Evolutionary conservation across 805 yeast genomes (phyloP).

Genomic region (Helenozyma rhizophorensis): DNA sequence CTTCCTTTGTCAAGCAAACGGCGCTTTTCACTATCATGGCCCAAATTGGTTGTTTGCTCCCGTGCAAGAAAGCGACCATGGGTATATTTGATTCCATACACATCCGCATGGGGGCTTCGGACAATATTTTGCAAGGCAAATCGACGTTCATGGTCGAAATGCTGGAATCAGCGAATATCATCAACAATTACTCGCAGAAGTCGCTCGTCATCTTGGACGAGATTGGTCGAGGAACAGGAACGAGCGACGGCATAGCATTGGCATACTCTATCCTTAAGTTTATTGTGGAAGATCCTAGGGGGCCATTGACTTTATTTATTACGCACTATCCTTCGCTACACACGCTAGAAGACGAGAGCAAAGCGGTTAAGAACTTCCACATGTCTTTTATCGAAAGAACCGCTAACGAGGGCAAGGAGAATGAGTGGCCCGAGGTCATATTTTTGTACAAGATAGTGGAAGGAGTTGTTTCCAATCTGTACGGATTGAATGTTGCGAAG

Average conservation of each 20-base stretch:
- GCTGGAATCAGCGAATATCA: constrained; percentile 58
- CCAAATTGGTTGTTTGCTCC: constrained; percentile 74
- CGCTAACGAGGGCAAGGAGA: constrained; percentile 21
- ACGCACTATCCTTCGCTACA: constrained; percentile 78
- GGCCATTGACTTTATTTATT: constrained; percentile 66
- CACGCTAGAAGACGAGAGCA: constrained; percentile 40
- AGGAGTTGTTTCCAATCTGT: constrained; percentile 53
- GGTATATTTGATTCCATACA: constrained; percentile 75
- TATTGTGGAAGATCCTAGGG: constrained; percentile 33
- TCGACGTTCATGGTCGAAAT: constrained; percentile 83
- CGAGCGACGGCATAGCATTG: constrained; percentile 73
- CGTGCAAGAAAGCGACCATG: constrained; percentile 55
- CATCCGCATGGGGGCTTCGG: constrained; percentile 84
- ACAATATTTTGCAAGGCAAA: constrained; percentile 67
- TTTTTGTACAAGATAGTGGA: constrained; percentile 33
- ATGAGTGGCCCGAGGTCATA: constrained; percentile 31
- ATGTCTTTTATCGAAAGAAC: constrained; percentile 58
- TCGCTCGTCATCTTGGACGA: constrained; percentile 70
- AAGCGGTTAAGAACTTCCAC: constrained; percentile 54
- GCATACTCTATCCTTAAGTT: constrained; percentile 70
- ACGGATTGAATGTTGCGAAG: constrained; percentile 82
- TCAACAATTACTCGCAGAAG: constrained; percentile 46
- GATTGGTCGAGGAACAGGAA: constrained; percentile 76
- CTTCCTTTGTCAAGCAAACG: constrained; percentile 68
- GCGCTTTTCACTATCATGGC: constrained; percentile 70